Evolutionary conservation across 805 yeast genomes (phyloP).

Genomic region (Metschnikowia similis): DNA sequence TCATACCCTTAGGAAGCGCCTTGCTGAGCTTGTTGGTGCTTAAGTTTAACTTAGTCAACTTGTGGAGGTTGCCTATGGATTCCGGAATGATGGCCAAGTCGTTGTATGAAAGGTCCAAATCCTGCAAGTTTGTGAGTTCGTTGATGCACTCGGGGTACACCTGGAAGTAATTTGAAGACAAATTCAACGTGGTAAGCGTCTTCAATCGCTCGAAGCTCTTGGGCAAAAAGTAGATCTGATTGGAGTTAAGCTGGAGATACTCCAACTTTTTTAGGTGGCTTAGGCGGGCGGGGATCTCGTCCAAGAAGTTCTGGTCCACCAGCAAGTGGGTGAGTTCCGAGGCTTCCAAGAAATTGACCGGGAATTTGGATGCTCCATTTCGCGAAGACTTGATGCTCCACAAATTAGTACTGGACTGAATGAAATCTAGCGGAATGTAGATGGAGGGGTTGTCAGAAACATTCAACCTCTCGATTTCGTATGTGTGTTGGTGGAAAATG

Average conservation of each 20-base stretch:
- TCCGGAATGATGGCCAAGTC: constrained; percentile 58
- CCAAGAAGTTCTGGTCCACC: constrained; percentile 74
- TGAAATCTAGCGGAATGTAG: constrained; percentile 76
- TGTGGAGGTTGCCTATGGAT: constrained; percentile 52
- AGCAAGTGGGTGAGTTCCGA: constrained; percentile 62
- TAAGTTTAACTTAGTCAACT: constrained; percentile 64
- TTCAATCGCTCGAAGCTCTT: constrained; percentile 52
- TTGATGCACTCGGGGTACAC: constrained; percentile 63
- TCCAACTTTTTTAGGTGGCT: constrained; percentile 51
- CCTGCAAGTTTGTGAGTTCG: constrained; percentile 52
- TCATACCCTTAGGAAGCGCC: constrained; percentile 49
- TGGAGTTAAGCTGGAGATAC: constrained; percentile 66
- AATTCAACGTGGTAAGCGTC: constrained; percentile 56
- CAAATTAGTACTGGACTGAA: constrained; percentile 75
- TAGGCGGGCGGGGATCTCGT: constrained; percentile 55
- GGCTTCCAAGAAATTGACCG: constrained; percentile 68
- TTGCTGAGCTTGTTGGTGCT: constrained; percentile 65
- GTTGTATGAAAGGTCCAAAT: constrained; percentile 81
- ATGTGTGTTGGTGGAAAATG: constrained; percentile 71
- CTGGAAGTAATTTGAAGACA: constrained; percentile 72
- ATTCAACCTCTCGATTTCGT: constrained; percentile 75
- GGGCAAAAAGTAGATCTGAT: constrained; percentile 64
- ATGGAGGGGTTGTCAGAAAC: constrained; percentile 86
- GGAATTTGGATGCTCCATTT: constrained; percentile 72
- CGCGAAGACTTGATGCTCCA: constrained; percentile 62